Evolutionary conservation across 352 stramenopile genomes (phyloP).

Genomic region (Elongisporangium prolatum): DNA sequence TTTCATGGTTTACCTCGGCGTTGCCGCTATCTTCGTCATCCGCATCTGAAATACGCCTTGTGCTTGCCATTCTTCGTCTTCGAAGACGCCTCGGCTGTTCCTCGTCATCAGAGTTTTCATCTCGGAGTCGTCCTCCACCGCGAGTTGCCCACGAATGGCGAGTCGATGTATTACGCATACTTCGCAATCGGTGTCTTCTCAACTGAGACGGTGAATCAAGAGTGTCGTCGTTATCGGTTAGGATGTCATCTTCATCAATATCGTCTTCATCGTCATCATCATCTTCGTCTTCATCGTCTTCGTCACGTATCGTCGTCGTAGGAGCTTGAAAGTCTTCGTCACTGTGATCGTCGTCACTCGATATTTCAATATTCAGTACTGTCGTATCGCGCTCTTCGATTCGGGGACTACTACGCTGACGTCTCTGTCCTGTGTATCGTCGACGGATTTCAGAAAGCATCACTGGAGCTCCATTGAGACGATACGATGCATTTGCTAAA

Average conservation of each 20-base stretch:
- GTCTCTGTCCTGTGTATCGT: slow-evolving; percentile 17
- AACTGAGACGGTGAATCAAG: slow-evolving; percentile 33
- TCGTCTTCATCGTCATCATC: slow-evolving; percentile 40
- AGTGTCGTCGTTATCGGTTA: slow-evolving; percentile 43
- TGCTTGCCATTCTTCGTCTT: slow-evolving; percentile 14
- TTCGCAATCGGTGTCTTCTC: slow-evolving; percentile 31
- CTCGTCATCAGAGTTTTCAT: slow-evolving; percentile 12
- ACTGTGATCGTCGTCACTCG: slow-evolving; percentile 80
- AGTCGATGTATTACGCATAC: slow-evolving; percentile 3
- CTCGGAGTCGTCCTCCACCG: slow-evolving; percentile 26
- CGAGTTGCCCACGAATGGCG: slow-evolving; percentile 13
- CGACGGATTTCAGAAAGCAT: slow-evolving; percentile 61
- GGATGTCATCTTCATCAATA: slow-evolving; percentile 42
- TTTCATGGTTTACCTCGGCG: slow-evolving; percentile 7
- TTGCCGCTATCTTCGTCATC: slow-evolving; percentile 5
- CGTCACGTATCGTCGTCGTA: slow-evolving; percentile 13
- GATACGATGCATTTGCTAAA: slow-evolving; percentile 44
- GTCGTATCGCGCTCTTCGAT: slow-evolving; percentile 80
- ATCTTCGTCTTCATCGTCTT: slow-evolving; percentile 28
- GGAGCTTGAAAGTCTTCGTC: slow-evolving; percentile 84
- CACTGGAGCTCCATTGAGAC: slow-evolving; percentile 69
- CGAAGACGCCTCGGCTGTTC: slow-evolving; percentile 18
- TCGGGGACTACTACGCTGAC: slow-evolving; percentile 27
- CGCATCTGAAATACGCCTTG: slow-evolving; percentile 4
- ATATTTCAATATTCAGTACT: slow-evolving; percentile 80